These are phyloP conservation scores for Berberis vulgaris DNA, from an alignment of 164 flowering plant genomes.

Conservation along the genomic window DNA sequence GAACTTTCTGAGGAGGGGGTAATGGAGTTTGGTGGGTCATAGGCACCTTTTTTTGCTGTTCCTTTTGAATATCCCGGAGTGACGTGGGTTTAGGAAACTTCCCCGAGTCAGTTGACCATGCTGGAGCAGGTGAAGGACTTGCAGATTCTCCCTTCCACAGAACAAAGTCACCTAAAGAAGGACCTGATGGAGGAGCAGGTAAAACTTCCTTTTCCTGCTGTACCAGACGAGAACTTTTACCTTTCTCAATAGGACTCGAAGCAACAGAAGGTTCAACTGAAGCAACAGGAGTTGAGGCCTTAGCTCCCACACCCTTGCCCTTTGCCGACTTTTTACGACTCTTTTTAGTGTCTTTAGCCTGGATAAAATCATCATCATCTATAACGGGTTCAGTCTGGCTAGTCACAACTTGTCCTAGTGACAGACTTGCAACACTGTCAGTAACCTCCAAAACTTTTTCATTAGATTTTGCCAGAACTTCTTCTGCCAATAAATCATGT, in stretches of 20 bases:
- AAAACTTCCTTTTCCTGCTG: conserved; percentile 68
- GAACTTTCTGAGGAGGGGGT: conserved; percentile 53
- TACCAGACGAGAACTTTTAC: conserved; percentile 45
- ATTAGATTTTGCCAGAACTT: conserved; percentile 46
- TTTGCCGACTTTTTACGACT: conserved; percentile 84
- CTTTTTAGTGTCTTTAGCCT: conserved; percentile 90
- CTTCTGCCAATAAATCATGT: conserved; percentile 70
- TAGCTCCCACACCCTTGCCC: conserved; percentile 49
- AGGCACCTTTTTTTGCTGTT: conserved; percentile 55
- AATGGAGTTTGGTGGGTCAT: conserved; percentile 26
- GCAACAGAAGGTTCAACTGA: conserved; percentile 35
- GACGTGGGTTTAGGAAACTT: conserved; percentile 62
- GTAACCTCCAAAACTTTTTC: conserved; percentile 30
- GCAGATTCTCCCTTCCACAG: conserved; percentile 81
- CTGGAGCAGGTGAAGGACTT: conserved; percentile 49
- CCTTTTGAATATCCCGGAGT: conserved; percentile 79
- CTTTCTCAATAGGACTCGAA: conserved; percentile 58
- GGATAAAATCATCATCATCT: conserved; percentile 63
- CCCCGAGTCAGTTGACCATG: conserved; percentile 83
- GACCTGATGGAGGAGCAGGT: conserved; percentile 75
- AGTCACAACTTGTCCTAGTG: conserved; percentile 13
- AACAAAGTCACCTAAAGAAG: conserved; percentile 95
- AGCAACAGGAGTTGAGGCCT: conserved; percentile 27
- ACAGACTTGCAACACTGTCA: conserved; percentile 17
- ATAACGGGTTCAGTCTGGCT: conserved; percentile 21